Evolutionary conservation across 768 basidiomycete species (phyloP).

Genomic region (Phaffia tasmanica): DNA sequence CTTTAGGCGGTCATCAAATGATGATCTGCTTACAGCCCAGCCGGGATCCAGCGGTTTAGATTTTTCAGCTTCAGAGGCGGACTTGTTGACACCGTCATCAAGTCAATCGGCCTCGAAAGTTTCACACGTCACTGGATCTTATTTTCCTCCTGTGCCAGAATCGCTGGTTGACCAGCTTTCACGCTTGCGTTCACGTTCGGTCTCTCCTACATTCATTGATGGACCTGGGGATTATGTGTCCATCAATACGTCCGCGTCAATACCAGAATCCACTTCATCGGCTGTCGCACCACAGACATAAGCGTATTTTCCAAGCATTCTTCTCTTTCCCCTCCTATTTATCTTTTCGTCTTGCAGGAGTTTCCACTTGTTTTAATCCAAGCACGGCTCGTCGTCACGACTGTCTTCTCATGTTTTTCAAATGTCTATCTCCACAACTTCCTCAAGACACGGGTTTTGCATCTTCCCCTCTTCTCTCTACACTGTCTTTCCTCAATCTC

Average conservation of each 20-base stretch:
- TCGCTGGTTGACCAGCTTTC: background rate
- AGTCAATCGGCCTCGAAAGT: background rate
- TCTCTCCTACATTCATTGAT: background rate
- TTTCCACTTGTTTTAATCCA: too few species aligned
- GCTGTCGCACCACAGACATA: background rate
- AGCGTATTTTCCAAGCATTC: background rate
- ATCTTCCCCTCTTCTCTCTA: too few species aligned
- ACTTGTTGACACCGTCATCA: background rate
- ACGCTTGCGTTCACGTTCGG: background rate
- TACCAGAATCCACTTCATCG: background rate
- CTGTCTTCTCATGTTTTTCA: too few species aligned
- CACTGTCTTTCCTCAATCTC: too few species aligned
- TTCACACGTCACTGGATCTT: background rate
- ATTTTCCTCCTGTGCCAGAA: background rate
- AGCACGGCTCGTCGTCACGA: too few species aligned
- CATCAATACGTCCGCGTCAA: background rate
- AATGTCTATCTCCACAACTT: too few species aligned
- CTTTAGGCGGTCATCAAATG: background rate
- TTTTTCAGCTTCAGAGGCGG: background rate
- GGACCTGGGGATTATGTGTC: constrained; percentile 11
- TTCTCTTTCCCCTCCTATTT: background rate
- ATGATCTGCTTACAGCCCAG: background rate
- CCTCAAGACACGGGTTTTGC: too few species aligned
- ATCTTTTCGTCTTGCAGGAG: too few species aligned
- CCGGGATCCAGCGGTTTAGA: background rate